A percentile compares a stretch with the other conserved stretches of the same genome.
Evolutionary conservation across 2,329 filamentous ascomycete genomes (phyloP).

Genomic region (Diaporthe sp.): DNA sequence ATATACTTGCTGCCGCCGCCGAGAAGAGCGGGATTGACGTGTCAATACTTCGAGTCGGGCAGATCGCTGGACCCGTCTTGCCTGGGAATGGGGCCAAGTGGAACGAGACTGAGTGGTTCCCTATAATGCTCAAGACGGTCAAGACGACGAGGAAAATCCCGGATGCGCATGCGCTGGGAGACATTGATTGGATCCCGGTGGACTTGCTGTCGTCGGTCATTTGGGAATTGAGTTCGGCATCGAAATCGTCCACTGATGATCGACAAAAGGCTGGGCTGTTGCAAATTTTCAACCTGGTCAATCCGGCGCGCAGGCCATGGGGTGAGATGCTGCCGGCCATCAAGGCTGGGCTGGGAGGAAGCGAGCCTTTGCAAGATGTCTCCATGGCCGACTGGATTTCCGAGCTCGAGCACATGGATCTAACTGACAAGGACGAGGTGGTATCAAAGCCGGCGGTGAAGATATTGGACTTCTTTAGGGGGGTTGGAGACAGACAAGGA

Average conservation of each 20-base stretch:
- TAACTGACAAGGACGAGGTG: neutral
- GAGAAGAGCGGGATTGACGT: constrained; percentile 12
- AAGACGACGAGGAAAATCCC: constrained; percentile 43
- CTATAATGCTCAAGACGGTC: constrained; percentile 42
- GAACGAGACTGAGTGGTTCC: constrained; percentile 45
- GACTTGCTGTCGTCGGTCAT: constrained; percentile 40
- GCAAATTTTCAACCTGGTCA: constrained; percentile 23
- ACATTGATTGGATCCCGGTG: constrained; percentile 45
- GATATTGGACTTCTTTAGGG: constrained; percentile 31
- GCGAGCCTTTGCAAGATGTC: neutral
- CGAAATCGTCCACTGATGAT: too few species aligned
- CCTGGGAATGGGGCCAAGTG: constrained; percentile 38
- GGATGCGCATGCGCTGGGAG: constrained; percentile 17
- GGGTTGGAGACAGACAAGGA: constrained; percentile 6
- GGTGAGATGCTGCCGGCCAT: neutral
- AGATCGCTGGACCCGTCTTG: constrained; percentile 43
- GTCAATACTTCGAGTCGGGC: constrained; percentile 43
- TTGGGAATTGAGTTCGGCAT: constrained; percentile 40
- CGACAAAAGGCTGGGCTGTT: neutral
- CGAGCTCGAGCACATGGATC: neutral
- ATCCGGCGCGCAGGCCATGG: constrained; percentile 26
- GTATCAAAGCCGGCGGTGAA: constrained; percentile 28
- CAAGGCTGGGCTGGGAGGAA: constrained; percentile 9
- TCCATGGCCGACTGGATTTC: constrained; percentile 23
- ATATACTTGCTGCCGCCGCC: constrained; percentile 39